These are phyloP conservation scores for Phoenix dactylifera DNA, from an alignment of 176 grass and related monocot genomes.

Conservation along the genomic window DNA sequence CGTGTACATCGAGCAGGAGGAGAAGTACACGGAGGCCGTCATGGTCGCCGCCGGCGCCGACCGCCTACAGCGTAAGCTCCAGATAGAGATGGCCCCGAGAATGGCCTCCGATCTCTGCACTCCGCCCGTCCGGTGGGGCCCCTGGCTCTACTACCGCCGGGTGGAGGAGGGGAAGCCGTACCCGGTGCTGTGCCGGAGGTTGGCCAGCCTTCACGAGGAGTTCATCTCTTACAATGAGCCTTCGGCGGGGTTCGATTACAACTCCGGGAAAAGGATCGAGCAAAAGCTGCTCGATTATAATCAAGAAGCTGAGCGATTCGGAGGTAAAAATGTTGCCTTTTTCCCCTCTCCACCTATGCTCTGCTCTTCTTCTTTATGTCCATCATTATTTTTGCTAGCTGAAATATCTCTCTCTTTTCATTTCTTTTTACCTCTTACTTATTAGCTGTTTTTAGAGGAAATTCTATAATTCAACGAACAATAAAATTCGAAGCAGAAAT, in stretches of 20 bases:
- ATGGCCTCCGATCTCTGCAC: slow-evolving; percentile 65
- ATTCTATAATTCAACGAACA: background rate
- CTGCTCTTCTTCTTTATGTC: no score
- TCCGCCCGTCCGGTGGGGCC: slow-evolving; percentile 63
- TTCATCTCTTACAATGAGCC: slow-evolving; percentile 81
- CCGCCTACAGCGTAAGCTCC: slow-evolving; percentile 69
- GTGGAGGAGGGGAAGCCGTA: slow-evolving; percentile 86
- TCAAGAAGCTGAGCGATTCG: slow-evolving; percentile 81
- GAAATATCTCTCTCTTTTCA: background rate
- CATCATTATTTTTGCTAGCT: background rate
- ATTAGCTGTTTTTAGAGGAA: background rate
- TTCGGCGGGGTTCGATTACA: slow-evolving; percentile 80
- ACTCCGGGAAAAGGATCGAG: slow-evolving; percentile 71
- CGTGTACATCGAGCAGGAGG: slow-evolving; percentile 81
- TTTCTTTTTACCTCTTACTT: background rate
- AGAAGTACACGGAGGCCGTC: slow-evolving; percentile 86
- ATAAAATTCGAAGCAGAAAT: no score
- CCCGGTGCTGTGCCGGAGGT: slow-evolving; percentile 68
- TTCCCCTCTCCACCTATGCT: background rate
- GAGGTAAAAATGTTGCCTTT: slow-evolving; percentile 39
- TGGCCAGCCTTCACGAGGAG: slow-evolving; percentile 48
- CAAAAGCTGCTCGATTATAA: slow-evolving; percentile 90
- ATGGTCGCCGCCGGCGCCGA: slow-evolving; percentile 55
- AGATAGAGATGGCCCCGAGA: slow-evolving; percentile 80
- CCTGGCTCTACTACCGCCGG: slow-evolving; percentile 83